Base-by-base conservation (phyloP, 1,139 yeast species). In the Meyerozyma guilliermondii region DNA sequence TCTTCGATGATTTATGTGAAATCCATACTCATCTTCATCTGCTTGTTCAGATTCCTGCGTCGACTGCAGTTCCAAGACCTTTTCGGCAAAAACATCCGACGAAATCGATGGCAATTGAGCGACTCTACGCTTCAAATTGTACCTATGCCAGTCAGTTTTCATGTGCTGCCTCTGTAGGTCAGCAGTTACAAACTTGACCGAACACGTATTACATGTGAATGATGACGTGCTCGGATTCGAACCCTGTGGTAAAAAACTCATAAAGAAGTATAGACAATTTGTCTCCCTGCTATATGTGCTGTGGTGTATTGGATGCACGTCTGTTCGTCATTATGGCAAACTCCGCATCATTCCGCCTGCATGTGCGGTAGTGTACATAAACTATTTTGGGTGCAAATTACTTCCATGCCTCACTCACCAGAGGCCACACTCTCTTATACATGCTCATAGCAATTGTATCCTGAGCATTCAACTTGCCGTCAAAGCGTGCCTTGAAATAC, bases 141-240 rank as follows among this genome's bases (percentile, higher is more conserved):
- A 92, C 50, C 95, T 75, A 58, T 89, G 97, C 97, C 97, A 91
- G 48, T 91, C 97, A 1, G 96, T 83, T 60, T 87, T 88, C 98
- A 92, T 92, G 58, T 92, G 98, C 44, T 76, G 72, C 53, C 98
- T 74, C 66, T 92, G 98, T 49, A 80, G 74, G 44, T 83, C 89
- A 5, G 95, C 83, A 14, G 83, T 72, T 14, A 83, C 79, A 56
- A 92, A 92, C 46, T 80, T 80, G 47, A 91, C 74, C 8, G 81
- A 83, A 59, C 98, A 92, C 29, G 96, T 85, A 58, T 88, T 86
- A 63, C 98, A 92, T 4, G 97, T 89, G 55, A 78, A 81, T 7
- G 62, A 50, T 0, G 72, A 56, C 16, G 68, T 60, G 44, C 50
- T 59, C 5, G 74, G 70, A 18, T 55, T 62, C 2, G 71, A 61